Percentiles rank a stretch among this genome's conserved stretches.
Conservation (phyloP, 2,329 filamentous ascomycete species). For the Zalaria sp. region DNA sequence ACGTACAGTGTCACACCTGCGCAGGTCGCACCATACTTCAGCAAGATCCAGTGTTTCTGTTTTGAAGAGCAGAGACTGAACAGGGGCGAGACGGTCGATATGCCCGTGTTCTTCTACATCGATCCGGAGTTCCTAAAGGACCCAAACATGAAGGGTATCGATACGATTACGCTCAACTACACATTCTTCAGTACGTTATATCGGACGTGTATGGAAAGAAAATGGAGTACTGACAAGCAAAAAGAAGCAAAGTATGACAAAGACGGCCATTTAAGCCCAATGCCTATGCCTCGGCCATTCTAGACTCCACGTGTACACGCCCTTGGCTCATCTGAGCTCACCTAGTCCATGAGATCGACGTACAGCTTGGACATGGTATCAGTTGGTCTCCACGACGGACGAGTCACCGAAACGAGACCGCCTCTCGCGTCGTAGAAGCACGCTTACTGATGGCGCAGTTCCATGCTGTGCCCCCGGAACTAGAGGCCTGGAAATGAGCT, state of each 20-base stretch:
- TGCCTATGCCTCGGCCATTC: constrained; percentile 22
- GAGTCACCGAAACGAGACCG: too few species aligned
- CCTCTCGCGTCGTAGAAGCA: too few species aligned
- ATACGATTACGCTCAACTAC: constrained; percentile 91
- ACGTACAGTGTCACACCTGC: constrained; percentile 95
- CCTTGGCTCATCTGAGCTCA: too few species aligned
- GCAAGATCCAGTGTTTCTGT: constrained; percentile 99
- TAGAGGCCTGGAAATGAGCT: too few species aligned
- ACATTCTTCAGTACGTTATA: constrained; percentile 83
- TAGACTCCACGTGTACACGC: too few species aligned
- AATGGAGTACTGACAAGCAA: constrained; percentile 9
- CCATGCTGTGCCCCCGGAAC: too few species aligned
- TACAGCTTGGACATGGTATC: too few species aligned
- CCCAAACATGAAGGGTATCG: constrained; percentile 81
- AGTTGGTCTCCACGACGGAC: too few species aligned
- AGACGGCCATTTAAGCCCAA: constrained; percentile 53
- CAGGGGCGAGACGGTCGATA: constrained; percentile 93
- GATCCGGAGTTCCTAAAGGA: constrained; percentile 91
- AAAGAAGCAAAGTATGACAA: constrained; percentile 74
- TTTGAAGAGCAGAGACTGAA: constrained; percentile 92
- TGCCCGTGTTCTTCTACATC: constrained; percentile 99
- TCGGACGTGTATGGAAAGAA: not conserved
- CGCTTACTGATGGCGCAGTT: too few species aligned
- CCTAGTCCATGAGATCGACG: too few species aligned
- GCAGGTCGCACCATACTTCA: constrained; percentile 94